These are phyloP conservation scores for Neurospora sp. DNA, from an alignment of 2,329 filamentous ascomycete genomes.

Conservation along the genomic window DNA sequence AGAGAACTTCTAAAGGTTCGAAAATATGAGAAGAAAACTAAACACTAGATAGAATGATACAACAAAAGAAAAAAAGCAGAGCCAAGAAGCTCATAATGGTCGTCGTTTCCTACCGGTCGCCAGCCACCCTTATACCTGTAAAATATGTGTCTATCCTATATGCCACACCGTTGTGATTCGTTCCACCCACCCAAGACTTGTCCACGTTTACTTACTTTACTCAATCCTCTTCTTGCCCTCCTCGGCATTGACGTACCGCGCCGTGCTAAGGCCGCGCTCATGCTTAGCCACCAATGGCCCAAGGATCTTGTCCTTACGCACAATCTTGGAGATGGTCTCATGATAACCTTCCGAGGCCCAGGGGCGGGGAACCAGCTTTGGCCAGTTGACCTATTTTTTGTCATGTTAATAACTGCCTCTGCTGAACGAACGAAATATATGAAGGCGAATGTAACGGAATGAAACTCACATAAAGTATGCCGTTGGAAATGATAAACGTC, in stretches of 20 bases:
- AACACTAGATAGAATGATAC: background rate
- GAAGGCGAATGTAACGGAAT: background rate
- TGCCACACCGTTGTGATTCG: background rate
- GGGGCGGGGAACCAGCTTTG: conserved; percentile 81
- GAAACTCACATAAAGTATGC: conserved; percentile 82
- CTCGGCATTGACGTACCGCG: conserved; percentile 74
- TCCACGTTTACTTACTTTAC: conserved; percentile 28
- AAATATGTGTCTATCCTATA: background rate
- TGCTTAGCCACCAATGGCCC: conserved; percentile 66
- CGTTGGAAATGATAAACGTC: conserved; percentile 72
- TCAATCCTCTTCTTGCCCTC: conserved; percentile 99
- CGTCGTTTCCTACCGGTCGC: background rate
- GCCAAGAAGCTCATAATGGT: background rate
- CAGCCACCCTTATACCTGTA: background rate
- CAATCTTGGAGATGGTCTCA: conserved; percentile 67
- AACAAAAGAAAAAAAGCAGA: background rate
- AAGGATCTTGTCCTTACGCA: conserved; percentile 71
- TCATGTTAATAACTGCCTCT: conserved; percentile 5
- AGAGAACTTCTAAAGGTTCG: background rate
- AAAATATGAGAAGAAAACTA: background rate
- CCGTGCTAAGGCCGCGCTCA: conserved; percentile 75
- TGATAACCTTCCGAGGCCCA: conserved; percentile 83
- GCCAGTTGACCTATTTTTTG: conserved; percentile 81
- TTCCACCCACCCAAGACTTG: background rate
- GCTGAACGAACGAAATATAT: background rate